Evolutionary conservation across 2,329 filamentous ascomycete genomes (phyloP), one percentile per base, ranked within the genome.

Genomic region (Raffaelea ambrosiae): DNA sequence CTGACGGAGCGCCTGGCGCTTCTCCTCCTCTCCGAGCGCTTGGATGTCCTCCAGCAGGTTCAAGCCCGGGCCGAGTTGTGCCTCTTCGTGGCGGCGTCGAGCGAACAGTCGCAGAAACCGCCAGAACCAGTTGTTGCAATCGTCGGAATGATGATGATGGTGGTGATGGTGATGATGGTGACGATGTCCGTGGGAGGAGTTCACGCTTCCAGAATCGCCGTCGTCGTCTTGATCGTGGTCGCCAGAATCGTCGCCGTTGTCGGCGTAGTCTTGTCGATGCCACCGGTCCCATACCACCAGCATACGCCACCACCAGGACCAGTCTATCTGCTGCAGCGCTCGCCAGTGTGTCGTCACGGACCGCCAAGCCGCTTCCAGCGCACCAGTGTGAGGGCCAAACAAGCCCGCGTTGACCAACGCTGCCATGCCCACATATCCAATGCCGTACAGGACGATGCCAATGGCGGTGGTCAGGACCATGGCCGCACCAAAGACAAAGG

Each of bases 361-460:
- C 19, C 16, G 48, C n/a, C 11, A 49, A 40, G 20, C 46, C 43
- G 11, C 47, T 31, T n/a, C n/a, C n/a, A n/a, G n/a, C 20, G 48
- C 45, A 18, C 47, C 44, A 26, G 43, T 40, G 46, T 51, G 48
- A 23, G 53, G 47, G 7, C 53, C 51, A 26, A 52, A 48, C 11
- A 48, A 3, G 39, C 52, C 53, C 4, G 52, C 51, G 26, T 47
- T 18, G 9, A 26, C 47, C 19, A 51, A 39, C 1, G 38, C 40
- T 1, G 42, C 22, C 3, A 54, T 20, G 18, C 50, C 50, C 2
- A 54, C 47, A 21, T 49, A 41, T 5, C 50, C 52, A 10, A 52
- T 18, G 9, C 50, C 49, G 36, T 49, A 54, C 18, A 55, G 33
- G 9, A 54, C 46, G 7, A 54, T 39, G 16, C 48, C 48, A 2